phyloP scores from a whole-genome alignment of 2,329 filamentous ascomycete genomes.

The Microdochium nivale region DNA sequence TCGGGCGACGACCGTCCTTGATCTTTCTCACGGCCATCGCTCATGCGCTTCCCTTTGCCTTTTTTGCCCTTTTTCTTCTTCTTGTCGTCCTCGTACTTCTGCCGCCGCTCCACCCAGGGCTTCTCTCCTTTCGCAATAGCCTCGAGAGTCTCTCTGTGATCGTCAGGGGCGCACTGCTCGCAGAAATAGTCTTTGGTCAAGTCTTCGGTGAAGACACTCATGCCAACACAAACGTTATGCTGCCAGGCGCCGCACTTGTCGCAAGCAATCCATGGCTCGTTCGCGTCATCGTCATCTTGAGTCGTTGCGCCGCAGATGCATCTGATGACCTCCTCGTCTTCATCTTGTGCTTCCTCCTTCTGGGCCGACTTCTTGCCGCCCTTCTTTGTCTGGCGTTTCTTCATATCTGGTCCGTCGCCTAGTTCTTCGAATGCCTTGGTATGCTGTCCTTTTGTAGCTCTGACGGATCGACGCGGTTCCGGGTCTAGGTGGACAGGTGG shows the following conservation, averaged over 20 bases:
- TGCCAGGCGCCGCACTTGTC: constrained; percentile 92
- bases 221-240: constrained; percentile 91
- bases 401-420: constrained; percentile 47
- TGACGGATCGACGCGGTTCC: constrained; percentile 87
- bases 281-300: constrained; percentile 72
- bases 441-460: constrained; percentile 94
- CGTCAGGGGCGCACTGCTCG: constrained; percentile 76
- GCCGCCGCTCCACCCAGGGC: constrained; percentile 70
- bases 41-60: constrained; percentile 54
- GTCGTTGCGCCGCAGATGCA: constrained; percentile 88
- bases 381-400: constrained; percentile 20
- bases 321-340: constrained; percentile 73
- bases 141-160: constrained; percentile 73
- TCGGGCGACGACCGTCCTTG: constrained; percentile 25
- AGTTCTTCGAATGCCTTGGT: constrained; percentile 77
- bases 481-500: constrained; percentile 25
- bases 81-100: constrained; percentile 54
- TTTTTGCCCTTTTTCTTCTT: constrained; percentile 56
- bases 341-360: constrained; percentile 45
- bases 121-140: constrained; percentile 73
- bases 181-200: constrained; percentile 84
- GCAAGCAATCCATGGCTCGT: constrained; percentile 91
- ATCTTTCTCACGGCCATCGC: constrained; percentile 44
- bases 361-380: constrained; percentile 50
- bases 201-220: constrained; percentile 69